Conservation (phyloP, 2,329 filamentous ascomycete species). For the Ophiostoma australiae region DNA sequence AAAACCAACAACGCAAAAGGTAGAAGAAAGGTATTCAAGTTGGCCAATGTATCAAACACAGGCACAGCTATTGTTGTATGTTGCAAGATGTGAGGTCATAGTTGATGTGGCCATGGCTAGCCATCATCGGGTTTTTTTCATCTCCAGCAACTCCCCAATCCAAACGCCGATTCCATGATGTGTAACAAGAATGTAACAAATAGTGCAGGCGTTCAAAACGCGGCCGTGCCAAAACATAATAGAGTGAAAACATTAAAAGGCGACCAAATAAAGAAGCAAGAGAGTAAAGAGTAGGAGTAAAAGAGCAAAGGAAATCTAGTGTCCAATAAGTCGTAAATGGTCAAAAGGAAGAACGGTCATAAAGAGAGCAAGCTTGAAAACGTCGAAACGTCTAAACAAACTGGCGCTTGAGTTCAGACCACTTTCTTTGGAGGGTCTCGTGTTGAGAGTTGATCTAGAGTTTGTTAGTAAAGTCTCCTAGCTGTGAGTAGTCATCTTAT, state of each 20-base stretch:
- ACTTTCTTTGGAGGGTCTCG: slow-evolving; percentile 69
- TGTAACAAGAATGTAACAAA: not conserved
- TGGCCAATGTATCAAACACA: slow-evolving; percentile 21
- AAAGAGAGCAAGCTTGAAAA: not conserved
- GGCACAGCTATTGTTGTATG: slow-evolving; percentile 11
- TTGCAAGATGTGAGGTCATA: not conserved
- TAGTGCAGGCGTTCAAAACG: not conserved
- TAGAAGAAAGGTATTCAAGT: not conserved
- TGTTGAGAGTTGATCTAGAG: slow-evolving; percentile 64
- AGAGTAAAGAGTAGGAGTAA: not conserved
- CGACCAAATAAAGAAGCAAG: not conserved
- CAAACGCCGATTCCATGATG: slow-evolving; percentile 22
- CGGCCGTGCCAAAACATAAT: not conserved
- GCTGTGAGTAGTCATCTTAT: not conserved
- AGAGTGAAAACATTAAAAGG: slow-evolving; percentile 6
- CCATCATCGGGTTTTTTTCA: not conserved
- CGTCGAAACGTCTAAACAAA: slow-evolving; percentile 38
- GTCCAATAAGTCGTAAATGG: slow-evolving; percentile 10
- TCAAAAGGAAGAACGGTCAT: not conserved
- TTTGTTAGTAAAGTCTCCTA: slow-evolving; percentile 17
- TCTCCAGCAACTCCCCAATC: slow-evolving; percentile 7
- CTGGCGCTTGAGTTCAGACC: slow-evolving; percentile 65
- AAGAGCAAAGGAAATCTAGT: slow-evolving; percentile 1
- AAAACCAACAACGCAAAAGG: not conserved
- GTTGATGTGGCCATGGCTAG: not conserved